phyloP scores from a whole-genome alignment of 225 moss, liverwort and hornwort genomes.

The Lunularia cruciata region DNA sequence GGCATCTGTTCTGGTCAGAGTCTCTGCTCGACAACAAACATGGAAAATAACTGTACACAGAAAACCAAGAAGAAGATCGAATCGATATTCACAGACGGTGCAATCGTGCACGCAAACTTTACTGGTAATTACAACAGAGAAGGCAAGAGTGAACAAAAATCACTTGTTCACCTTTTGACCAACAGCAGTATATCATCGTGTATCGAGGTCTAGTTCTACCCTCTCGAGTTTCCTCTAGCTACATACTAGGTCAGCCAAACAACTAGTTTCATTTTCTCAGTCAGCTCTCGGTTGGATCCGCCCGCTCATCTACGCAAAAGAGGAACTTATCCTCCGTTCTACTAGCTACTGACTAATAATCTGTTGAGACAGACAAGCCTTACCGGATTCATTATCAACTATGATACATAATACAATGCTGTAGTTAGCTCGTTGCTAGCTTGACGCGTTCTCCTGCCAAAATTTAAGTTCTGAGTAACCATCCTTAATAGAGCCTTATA shows the following conservation, averaged over 20 bases:
- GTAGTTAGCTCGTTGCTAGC: slow-evolving; percentile 1
- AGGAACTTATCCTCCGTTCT: neutral
- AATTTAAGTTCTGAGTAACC: neutral
- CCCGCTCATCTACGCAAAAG: neutral
- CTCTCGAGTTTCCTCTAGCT: neutral
- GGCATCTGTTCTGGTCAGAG: no score
- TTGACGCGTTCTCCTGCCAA: neutral
- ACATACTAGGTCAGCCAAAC: neutral
- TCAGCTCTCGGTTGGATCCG: neutral
- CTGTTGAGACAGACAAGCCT: neutral
- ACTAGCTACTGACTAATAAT: neutral
- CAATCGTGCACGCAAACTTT: slow-evolving; percentile 1
- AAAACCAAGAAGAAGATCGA: neutral
- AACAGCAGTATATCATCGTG: neutral
- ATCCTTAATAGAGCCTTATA: neutral
- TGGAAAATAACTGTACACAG: no score
- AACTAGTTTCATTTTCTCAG: neutral
- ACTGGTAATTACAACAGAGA: slow-evolving; percentile 3
- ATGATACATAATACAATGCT: slow-evolving; percentile 23
- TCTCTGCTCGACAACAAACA: no score
- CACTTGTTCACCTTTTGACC: no score
- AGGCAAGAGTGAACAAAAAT: neutral
- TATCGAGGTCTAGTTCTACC: neutral
- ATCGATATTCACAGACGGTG: neutral
- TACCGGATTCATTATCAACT: neutral